Evolutionary conservation across 2,329 filamentous ascomycete species (phyloP), one percentile per base, ranked within the genome.

Genomic region (Cordyceps sp.): DNA sequence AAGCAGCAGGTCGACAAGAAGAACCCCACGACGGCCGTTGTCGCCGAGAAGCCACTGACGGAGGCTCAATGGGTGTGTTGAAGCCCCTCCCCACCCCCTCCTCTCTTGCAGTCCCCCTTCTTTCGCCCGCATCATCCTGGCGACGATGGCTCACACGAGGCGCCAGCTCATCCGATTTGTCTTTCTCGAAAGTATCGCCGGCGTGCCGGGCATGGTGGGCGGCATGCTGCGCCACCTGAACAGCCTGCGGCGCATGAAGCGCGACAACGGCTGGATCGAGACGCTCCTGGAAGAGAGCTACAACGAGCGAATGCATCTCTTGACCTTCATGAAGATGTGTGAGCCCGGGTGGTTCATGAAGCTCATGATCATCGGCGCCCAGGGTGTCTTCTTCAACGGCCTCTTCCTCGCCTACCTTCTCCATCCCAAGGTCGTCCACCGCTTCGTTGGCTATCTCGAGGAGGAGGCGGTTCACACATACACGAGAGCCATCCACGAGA

Each of bases 391-490:
- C 65, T 94, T 93, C 69, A 98, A 98, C 58, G 70, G 74, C 40
- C 72, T 96, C 52, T 96, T 98, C 65, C 37, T 93, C 39, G 69
- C 78, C 29, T 96, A 96, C 57, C 73, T 98, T 22, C 48, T 93
- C 37, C 84, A 78, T 2, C 88, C 90, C 6, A 74, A 77, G 38
- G 88, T 83, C 39, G 88, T 82, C 47, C 90, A 98, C 55, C 78
- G 90, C 28, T 96, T 98, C 54, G 86, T 96, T 33, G 90, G 86
- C 2, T 96, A 96, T 45, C 73, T 98, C 10, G 90, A 98, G 55
- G 90, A 98, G 53, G 90, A 98, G 55, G 90, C 90, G 8, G 88
- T 96, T 2, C 70, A 93, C 48, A 98, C 90, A 0, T 98, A 98
- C 60, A 90, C 84, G 1, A 75, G 85, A 31, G 82, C 84, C 37